These are phyloP conservation scores for Westerdykella aurantiaca DNA, from an alignment of 2,329 filamentous ascomycete species.

Conservation along the genomic window DNA sequence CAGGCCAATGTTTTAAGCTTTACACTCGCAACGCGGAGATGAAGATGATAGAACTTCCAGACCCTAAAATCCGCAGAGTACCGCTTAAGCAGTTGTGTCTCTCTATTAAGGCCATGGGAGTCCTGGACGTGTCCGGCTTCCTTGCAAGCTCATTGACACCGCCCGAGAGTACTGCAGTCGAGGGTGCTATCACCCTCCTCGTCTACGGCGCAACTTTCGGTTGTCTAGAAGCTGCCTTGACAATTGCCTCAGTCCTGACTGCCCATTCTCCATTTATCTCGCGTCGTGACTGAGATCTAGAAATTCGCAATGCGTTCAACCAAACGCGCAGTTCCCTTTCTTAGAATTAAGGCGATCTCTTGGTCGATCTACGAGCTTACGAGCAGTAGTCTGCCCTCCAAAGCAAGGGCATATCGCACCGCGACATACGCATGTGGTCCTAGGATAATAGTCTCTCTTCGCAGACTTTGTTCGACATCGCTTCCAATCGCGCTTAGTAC, in stretches of 20 bases:
- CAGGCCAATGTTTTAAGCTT: conserved; percentile 90
- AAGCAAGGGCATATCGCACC: conserved; percentile 51
- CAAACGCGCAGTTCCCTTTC: conserved; percentile 70
- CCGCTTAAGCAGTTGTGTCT: conserved; percentile 91
- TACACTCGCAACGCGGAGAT: conserved; percentile 80
- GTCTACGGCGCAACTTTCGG: conserved; percentile 92
- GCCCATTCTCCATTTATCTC: conserved; percentile 81
- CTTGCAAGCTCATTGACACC: conserved; percentile 83
- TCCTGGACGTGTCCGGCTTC: conserved; percentile 73
- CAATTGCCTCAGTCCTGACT: conserved; percentile 88
- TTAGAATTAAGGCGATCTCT: conserved; percentile 73
- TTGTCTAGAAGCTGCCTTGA: conserved; percentile 81
- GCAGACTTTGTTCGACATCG: conserved; percentile 80
- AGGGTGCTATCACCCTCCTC: conserved; percentile 78
- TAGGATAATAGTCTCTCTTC: conserved; percentile 77
- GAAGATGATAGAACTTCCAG: conserved; percentile 80
- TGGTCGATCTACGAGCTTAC: conserved; percentile 81
- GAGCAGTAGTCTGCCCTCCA: conserved; percentile 70
- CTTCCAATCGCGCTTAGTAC: conserved; percentile 79
- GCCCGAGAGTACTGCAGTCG: conserved; percentile 76
- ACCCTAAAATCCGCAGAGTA: conserved; percentile 89
- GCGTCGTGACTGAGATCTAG: conserved; percentile 74
- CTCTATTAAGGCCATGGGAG: conserved; percentile 91
- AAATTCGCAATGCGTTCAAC: conserved; percentile 76
- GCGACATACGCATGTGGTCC: conserved; percentile 70